Conservation (phyloP, 108 stramenopile species). For the Parmales sp. region DNA sequence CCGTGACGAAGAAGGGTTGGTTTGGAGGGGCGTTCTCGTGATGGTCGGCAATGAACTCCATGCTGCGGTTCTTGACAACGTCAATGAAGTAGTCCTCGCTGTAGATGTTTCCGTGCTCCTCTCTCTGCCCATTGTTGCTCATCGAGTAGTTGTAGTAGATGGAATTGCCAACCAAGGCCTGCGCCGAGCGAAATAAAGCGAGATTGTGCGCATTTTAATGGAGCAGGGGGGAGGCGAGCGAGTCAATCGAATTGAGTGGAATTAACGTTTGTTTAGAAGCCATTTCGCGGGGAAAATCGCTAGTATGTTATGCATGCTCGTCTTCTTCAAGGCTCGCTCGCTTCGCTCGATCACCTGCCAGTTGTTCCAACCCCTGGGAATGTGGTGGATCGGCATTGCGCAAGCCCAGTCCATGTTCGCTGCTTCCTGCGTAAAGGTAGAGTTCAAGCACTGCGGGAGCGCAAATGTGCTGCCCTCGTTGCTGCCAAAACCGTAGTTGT, state of each 20-base stretch:
- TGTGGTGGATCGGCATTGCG: background rate
- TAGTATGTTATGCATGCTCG: no score
- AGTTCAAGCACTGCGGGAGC: background rate
- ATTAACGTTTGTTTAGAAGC: no score
- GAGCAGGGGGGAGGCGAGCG: no score
- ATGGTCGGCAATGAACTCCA: background rate
- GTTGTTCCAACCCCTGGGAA: slow-evolving; percentile 9
- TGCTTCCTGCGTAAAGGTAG: background rate
- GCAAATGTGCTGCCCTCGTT: background rate
- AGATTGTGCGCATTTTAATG: no score
- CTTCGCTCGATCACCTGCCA: no score
- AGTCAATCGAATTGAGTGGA: no score
- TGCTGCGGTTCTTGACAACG: background rate
- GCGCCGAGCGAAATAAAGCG: no score
- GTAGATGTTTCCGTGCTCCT: slow-evolving; percentile 9
- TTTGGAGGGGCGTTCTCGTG: no score
- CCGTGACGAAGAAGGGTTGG: slow-evolving; percentile 1
- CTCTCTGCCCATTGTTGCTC: background rate
- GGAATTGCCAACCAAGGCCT: background rate
- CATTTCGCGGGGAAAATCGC: no score
- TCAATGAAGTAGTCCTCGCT: background rate
- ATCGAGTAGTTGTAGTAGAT: slow-evolving; percentile 13
- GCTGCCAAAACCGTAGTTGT: slow-evolving; percentile 2
- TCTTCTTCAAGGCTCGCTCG: no score
- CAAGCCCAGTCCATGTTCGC: background rate